Evolutionary conservation across 164 flowering plant species (phyloP), one percentile per base, ranked within the genome.

Genomic region (Hamamelis virginiana): DNA sequence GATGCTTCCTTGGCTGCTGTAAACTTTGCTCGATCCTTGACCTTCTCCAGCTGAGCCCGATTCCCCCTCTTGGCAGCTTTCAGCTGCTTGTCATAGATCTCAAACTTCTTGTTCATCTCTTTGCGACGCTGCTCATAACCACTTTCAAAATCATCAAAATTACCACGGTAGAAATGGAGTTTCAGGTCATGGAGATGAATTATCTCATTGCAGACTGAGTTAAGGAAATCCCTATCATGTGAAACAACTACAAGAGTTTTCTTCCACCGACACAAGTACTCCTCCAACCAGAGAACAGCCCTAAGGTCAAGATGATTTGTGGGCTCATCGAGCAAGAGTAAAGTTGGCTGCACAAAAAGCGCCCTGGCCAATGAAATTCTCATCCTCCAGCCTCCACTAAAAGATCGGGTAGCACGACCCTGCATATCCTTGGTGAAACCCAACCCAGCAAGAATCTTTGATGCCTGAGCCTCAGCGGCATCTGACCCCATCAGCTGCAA

Each of bases 361-460:
- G 97, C 95, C 80, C 93, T 76, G 27, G 97, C 95, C 71, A 91
- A 71, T 25, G 91, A 89, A 22, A 91, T 91, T 72, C 95, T 86
- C 97, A 90, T 91, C 69, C 97, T 88, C 97, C 97, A 90, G 15
- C 97, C 95, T 69, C 97, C 95, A 79, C 95, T 89, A 67, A 91
- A 91, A 12, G 91, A 88, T 64, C 69, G 41, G 5, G 96, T 90
- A 21, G 88, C 65, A 19, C 91, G 88, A 6, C 48, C 78, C 64
- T 90, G 97, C 97, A 91, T 91, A 4, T 83, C 85, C 69, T 87
- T 85, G 0, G 88, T 86, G 73, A 91, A 91, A 27, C 97, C 97
- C 80, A 91, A 74, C 5, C 95, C 95, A 62, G 90, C 89, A 57
- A 91, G 89, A 74, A 91, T 91, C 75, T 88, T 90, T 5, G 95